phyloP scores from a whole-genome alignment of 805 yeast species.

The Allodekkera sacchari region DNA sequence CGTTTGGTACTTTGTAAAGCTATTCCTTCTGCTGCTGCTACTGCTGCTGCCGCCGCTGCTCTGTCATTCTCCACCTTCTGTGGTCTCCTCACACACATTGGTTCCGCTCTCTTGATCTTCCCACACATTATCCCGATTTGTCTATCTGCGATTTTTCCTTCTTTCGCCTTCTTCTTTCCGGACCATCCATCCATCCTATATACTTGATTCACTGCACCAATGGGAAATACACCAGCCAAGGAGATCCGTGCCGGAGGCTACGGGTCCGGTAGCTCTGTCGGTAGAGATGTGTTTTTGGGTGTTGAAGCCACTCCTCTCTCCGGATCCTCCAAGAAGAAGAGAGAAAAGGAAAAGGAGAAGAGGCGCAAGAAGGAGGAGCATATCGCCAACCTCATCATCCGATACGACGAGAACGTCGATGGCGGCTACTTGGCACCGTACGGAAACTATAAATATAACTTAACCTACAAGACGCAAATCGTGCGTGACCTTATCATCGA shows the following conservation, averaged over 20 bases:
- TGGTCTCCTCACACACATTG: too few species aligned
- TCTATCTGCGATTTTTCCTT: too few species aligned
- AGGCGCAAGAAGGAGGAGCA: conserved; percentile 45
- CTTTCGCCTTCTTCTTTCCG: too few species aligned
- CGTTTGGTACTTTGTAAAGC: too few species aligned
- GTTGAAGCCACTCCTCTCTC: conserved; percentile 6
- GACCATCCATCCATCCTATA: background rate
- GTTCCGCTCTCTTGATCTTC: too few species aligned
- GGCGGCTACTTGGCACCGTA: conserved; percentile 92
- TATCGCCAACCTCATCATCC: conserved; percentile 48
- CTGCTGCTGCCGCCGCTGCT: too few species aligned
- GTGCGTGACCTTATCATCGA: conserved; percentile 66
- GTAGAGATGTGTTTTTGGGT: conserved; percentile 12
- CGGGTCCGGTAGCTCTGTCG: conserved; percentile 7
- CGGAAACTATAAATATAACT: conserved; percentile 73
- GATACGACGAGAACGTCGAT: conserved; percentile 67
- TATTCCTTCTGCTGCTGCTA: too few species aligned
- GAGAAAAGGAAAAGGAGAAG: conserved; percentile 44
- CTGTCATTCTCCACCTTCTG: too few species aligned
- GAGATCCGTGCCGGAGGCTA: conserved; percentile 13
- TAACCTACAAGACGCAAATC: conserved; percentile 64
- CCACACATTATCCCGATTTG: too few species aligned
- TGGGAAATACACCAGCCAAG: conserved; percentile 22
- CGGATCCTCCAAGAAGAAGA: conserved; percentile 22
- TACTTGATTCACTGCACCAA: conserved; percentile 1